Percentiles rank a stretch among this genome's conserved stretches.
phyloP scores from a whole-genome alignment of 1,139 yeast species.

The Blastobotrys illinoisensis region DNA sequence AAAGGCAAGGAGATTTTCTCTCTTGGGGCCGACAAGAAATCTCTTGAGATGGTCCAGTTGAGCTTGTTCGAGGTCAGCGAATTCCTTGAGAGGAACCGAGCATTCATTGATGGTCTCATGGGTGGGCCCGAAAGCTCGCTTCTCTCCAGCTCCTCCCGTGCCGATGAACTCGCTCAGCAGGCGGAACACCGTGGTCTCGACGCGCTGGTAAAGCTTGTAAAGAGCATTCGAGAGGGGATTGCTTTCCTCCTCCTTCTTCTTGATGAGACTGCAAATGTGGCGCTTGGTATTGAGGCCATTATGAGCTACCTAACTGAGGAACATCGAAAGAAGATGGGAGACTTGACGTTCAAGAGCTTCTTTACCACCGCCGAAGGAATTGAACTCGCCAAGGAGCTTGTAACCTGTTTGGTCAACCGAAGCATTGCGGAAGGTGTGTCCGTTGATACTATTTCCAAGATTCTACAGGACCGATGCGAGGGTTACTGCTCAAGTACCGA shows the following conservation, averaged over 20 bases:
- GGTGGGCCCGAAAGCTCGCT: conserved; percentile 32
- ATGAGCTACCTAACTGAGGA: conserved; percentile 63
- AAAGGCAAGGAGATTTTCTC: conserved; percentile 8
- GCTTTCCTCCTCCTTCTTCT: conserved; percentile 78
- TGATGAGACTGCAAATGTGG: conserved; percentile 54
- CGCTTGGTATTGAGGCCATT: conserved; percentile 52
- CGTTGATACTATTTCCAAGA: conserved; percentile 81
- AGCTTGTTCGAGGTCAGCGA: conserved; percentile 33
- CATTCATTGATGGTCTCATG: conserved; percentile 39
- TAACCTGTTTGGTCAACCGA: conserved; percentile 83
- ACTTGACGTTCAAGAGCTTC: conserved; percentile 66
- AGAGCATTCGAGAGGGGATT: conserved; percentile 80
- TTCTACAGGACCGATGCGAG: conserved; percentile 89
- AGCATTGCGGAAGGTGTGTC: conserved; percentile 90
- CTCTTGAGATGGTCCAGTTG: conserved; percentile 28
- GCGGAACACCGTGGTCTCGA: conserved; percentile 90
- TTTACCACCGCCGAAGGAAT: conserved; percentile 62
- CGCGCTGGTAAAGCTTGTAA: conserved; percentile 67
- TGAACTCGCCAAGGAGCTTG: conserved; percentile 73
- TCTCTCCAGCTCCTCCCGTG: conserved; percentile 18
- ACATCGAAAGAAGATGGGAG: conserved; percentile 61
- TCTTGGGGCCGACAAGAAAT: conserved; percentile 13
- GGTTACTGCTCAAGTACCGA: conserved; percentile 93
- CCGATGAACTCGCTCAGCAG: conserved; percentile 65
- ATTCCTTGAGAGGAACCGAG: conserved; percentile 35